These are phyloP conservation scores for Dioszegia hungarica DNA, from an alignment of 768 basidiomycete species.

Conservation along the genomic window DNA sequence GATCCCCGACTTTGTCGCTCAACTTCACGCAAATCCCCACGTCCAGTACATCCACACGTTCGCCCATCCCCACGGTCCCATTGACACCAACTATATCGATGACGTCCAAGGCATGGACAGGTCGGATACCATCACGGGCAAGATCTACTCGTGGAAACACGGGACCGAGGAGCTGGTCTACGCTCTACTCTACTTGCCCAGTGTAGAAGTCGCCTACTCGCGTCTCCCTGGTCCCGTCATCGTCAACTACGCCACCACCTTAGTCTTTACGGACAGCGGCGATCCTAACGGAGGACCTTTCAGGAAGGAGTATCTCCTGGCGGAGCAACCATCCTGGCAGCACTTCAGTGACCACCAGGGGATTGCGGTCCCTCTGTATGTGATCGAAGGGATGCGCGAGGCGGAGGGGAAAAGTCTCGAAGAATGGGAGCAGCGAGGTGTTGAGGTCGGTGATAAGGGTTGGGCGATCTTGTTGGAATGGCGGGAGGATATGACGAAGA, in stretches of 20 bases:
- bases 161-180: background rate
- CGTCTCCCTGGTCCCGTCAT: background rate
- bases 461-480: slow-evolving; percentile 7
- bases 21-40: no score
- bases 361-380: background rate
- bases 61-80: background rate
- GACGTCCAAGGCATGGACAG: background rate
- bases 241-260: background rate
- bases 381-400: background rate
- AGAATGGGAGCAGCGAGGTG: background rate
- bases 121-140: background rate
- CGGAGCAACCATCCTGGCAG: background rate
- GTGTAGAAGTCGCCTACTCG: background rate
- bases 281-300: background rate
- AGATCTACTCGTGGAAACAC: background rate
- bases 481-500: no score
- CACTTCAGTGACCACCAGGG: background rate
- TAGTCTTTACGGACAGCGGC: background rate
- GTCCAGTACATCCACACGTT: no score
- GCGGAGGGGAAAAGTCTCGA: background rate
- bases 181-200: no score
- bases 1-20: no score
- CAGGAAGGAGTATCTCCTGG: background rate
- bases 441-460: background rate
- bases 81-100: background rate